These are phyloP conservation scores for Wallacemonas sp. DNA, from an alignment of 208 protist genomes.

Conservation along the genomic window DNA sequence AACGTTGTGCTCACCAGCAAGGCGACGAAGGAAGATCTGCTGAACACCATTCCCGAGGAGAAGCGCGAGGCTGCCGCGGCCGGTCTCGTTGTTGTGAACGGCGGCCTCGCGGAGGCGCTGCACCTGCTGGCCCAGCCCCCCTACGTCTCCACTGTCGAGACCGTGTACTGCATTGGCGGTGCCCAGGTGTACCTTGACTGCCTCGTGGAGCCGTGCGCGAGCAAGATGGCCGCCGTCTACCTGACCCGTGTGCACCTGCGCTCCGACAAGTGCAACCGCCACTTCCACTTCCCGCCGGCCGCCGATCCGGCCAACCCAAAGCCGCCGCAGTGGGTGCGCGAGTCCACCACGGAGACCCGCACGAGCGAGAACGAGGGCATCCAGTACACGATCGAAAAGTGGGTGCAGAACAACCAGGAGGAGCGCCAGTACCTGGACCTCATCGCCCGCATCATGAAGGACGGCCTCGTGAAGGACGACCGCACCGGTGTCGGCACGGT, in stretches of 20 bases:
- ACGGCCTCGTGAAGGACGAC: constrained; percentile 87
- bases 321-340: constrained; percentile 39
- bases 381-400: constrained; percentile 74
- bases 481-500: constrained; percentile 96
- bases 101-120: constrained; percentile 60
- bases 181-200: constrained; percentile 84
- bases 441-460: constrained; percentile 76
- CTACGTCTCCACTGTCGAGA: constrained; percentile 67
- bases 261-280: constrained; percentile 49
- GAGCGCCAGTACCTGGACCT: constrained; percentile 94
- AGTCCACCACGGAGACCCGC: constrained; percentile 28
- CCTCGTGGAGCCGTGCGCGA: constrained; percentile 55
- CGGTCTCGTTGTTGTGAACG: constrained; percentile 55
- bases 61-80: constrained; percentile 43
- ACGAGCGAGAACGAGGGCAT: constrained; percentile 28
- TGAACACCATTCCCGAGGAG: constrained; percentile 42
- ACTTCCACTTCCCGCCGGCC: constrained; percentile 55
- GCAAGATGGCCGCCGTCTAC: constrained; percentile 67
- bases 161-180: constrained; percentile 94
- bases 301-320: not conserved
- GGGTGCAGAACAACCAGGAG: constrained; percentile 80
- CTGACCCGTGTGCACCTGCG: constrained; percentile 57
- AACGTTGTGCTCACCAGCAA: constrained; percentile 92
- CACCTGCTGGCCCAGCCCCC: constrained; percentile 49
- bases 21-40: constrained; percentile 41